Evolutionary conservation across 306 rosid genomes (phyloP).

Genomic region (Acacia acuminata): DNA sequence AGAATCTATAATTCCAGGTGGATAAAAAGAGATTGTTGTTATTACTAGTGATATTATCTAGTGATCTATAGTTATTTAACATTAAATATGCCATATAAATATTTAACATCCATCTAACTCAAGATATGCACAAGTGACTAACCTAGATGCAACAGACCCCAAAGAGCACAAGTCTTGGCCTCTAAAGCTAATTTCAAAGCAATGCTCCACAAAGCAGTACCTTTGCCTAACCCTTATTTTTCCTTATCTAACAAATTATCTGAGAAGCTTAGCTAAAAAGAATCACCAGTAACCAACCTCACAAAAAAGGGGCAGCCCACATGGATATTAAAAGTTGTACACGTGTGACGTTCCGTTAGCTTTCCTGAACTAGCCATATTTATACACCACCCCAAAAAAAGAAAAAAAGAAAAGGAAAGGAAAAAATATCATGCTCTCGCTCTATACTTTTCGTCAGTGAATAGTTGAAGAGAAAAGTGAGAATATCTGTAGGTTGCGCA

Average conservation of each 20-base stretch:
- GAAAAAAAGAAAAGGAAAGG: background rate
- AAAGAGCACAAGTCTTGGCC: background rate
- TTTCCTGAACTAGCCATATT: background rate
- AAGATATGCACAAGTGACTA: background rate
- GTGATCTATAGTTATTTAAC: background rate
- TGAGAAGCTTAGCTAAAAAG: background rate
- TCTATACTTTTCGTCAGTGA: background rate
- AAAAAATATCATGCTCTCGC: background rate
- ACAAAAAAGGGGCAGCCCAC: background rate
- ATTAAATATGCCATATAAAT: background rate
- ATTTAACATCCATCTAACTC: background rate
- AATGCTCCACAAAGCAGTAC: background rate
- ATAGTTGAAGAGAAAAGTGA: background rate
- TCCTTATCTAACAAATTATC: background rate
- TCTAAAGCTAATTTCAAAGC: background rate
- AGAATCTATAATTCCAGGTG: background rate
- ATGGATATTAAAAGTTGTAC: too few species aligned
- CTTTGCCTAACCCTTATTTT: background rate
- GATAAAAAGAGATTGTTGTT: background rate
- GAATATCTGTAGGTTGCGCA: background rate
- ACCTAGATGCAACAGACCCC: background rate
- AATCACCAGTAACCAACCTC: background rate
- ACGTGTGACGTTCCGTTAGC: background rate
- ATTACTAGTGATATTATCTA: background rate
- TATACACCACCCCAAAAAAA: background rate